These are phyloP conservation scores for Psilocybe cyanescens DNA, from an alignment of 768 basidiomycete species.

Conservation along the genomic window DNA sequence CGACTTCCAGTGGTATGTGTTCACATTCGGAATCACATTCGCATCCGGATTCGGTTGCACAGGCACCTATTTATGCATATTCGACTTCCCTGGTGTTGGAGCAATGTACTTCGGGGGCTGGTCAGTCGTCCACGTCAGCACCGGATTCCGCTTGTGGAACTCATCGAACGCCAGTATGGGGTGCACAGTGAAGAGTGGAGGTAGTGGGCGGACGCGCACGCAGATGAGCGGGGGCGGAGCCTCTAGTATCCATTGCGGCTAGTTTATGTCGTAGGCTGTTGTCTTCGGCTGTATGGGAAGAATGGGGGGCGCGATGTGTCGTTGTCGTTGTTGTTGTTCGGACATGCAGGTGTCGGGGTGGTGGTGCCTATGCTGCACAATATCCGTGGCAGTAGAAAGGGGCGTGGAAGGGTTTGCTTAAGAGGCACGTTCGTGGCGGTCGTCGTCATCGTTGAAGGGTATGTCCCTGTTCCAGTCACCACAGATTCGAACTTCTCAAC, in stretches of 20 bases:
- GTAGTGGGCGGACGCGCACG: neutral
- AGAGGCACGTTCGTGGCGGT: too few species aligned
- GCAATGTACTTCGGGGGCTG: neutral
- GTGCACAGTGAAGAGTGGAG: neutral
- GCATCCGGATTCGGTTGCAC: too few species aligned
- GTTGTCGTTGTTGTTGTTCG: too few species aligned
- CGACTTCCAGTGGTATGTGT: neutral
- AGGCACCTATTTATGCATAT: neutral
- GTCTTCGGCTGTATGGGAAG: neutral
- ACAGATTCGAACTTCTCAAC: too few species aligned
- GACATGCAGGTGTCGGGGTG: too few species aligned
- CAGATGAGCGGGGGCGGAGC: neutral
- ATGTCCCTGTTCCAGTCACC: too few species aligned
- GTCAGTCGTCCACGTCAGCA: neutral
- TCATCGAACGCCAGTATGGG: neutral
- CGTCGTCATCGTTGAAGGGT: too few species aligned
- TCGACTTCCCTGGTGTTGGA: neutral
- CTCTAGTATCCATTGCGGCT: conserved; percentile 1
- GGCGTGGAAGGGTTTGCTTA: too few species aligned
- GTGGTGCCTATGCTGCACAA: too few species aligned
- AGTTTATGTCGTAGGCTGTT: neutral
- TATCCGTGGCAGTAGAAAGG: too few species aligned
- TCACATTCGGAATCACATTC: too few species aligned
- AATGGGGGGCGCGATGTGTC: neutral
- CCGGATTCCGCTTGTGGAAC: neutral